Base-by-base conservation (phyloP, 2,329 filamentous ascomycete species). In the Fusarium buxicola region DNA sequence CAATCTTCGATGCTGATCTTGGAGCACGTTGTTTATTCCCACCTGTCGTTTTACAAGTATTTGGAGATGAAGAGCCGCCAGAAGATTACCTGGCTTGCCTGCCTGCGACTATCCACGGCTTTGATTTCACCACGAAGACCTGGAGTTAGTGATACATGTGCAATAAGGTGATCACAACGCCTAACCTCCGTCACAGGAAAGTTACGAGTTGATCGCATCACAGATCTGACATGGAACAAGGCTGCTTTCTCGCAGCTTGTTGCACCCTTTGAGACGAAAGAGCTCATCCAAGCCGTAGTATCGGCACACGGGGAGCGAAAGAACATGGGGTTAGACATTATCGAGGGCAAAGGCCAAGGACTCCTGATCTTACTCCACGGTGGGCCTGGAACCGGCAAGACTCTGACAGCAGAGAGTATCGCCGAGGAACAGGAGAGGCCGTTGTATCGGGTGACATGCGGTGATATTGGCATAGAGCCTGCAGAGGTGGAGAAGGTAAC, bases 391-490 rank as follows among this genome's bases (percentile, higher is more conserved):
- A 45, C 48, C 6, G 21, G 58, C 0, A 66, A 66, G 41, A 66
- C 63, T 1, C 44, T 66, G 7, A 65, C 63, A 3, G 61, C 63
- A 0, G 61, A 65, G 27, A 65, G 61, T 11, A 60, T 66, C 11
- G 63, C 63, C 0, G 63, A 66, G 11, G 31, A 59, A 1, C 58
- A 57, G 3, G 63, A 66, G 39, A 62, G 52, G 11, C 61, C 61
- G 4, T 13, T 66, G 2, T 66, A 66, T 18, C 48, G 61, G 7
- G 61, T 66, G 27, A 63, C 63, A 0, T 65, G 63, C 1, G 63
- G 61, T 27, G 61, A 66, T 38, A 66, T 65, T n/a, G 63, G 63
- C 3, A 66, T 45, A 1, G 61, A 66, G 3, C 63, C 63, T 7
- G 36, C 13, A 13, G 55, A 66, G 0, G 62, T 66, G 10, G 62